Conservation (phyloP, 768 basidiomycete species). For the Dacryopinax primogenitus region DNA sequence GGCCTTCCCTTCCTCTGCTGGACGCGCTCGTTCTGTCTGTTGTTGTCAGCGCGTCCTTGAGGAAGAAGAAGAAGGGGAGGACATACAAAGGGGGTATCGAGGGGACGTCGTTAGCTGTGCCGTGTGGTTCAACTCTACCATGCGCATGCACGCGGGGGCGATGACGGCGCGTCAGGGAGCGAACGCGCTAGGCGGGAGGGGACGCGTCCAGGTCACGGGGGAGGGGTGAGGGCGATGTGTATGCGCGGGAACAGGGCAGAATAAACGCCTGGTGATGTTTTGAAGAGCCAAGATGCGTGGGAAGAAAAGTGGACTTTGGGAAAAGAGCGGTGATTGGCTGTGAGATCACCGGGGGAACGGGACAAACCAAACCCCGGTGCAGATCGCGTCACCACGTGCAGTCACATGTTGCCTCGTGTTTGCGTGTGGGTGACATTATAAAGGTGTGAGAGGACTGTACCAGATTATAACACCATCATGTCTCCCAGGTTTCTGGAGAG, state of each 20-base stretch:
- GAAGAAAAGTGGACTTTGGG: background rate
- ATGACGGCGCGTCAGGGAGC: background rate
- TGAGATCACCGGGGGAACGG: background rate
- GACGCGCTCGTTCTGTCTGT: background rate
- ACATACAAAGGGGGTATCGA: background rate
- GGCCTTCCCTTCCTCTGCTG: background rate
- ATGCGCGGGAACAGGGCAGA: constrained; percentile 1
- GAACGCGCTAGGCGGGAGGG: background rate
- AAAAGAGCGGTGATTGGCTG: background rate
- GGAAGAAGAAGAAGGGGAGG: background rate
- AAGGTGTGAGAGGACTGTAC: background rate
- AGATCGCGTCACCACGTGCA: background rate
- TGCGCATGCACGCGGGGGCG: background rate
- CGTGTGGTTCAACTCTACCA: background rate
- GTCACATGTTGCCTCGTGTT: constrained; percentile 2
- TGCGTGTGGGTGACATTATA: background rate
- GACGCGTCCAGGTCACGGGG: constrained; percentile 1
- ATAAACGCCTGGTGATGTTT: background rate
- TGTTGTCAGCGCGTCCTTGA: background rate
- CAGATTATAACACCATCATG: too few species aligned
- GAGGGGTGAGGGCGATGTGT: background rate
- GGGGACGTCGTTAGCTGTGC: background rate
- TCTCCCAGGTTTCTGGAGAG: background rate
- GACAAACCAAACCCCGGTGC: background rate
- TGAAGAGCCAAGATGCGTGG: background rate